Percentiles rank a stretch among this genome's conserved stretches.
These are phyloP conservation scores for Austroboletus olivaceoglutinosus DNA, from an alignment of 1,284 basidiomycete species.

Conservation along the genomic window DNA sequence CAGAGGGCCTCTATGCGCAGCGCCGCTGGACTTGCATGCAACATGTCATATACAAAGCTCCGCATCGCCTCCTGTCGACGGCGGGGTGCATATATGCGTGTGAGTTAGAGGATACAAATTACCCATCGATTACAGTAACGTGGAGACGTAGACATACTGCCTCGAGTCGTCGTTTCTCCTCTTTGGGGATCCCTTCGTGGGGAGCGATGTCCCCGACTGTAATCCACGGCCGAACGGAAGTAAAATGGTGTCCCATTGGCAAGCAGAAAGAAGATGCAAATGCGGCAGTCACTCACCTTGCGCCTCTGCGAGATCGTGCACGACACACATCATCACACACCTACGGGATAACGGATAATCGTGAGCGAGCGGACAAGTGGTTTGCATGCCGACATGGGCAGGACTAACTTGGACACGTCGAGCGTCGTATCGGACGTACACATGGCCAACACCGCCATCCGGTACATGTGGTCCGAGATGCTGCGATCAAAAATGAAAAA, in stretches of 20 bases:
- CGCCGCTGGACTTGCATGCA: conserved; percentile 79
- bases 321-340: conserved; percentile 86
- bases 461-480: conserved; percentile 97
- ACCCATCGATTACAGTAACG: not conserved
- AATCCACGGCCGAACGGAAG: not conserved
- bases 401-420: conserved; percentile 70
- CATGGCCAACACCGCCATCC: conserved; percentile 92
- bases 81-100: too few species aligned
- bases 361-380: not conserved
- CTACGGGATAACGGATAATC: conserved; percentile 39
- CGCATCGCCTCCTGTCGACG: conserved; percentile 78
- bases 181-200: conserved; percentile 79
- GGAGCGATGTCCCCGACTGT: conserved; percentile 93
- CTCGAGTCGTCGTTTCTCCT: conserved; percentile 79
- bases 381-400: not conserved
- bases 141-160: conserved; percentile 38
- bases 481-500: conserved; percentile 38
- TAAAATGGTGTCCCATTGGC: not conserved
- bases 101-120: not conserved
- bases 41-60: conserved; percentile 86
- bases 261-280: not conserved
- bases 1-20: conserved; percentile 78
- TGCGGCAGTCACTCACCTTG: conserved; percentile 50
- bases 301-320: conserved; percentile 96
- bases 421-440: conserved; percentile 69